These are phyloP conservation scores for Cystobasidium sp. DNA, from an alignment of 1,284 basidiomycete genomes.

Conservation along the genomic window DNA sequence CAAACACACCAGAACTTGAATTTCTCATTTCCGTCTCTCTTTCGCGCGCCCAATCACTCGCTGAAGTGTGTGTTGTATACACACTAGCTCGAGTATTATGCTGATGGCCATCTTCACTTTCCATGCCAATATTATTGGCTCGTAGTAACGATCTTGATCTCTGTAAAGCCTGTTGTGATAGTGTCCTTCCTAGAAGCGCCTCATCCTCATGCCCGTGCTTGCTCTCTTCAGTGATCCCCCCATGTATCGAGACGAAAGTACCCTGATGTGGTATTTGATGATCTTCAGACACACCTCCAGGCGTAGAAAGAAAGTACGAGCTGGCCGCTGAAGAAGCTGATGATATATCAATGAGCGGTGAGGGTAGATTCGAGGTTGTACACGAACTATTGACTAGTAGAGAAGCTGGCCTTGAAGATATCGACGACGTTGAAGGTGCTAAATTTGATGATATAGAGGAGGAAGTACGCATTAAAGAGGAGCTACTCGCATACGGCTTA, in stretches of 20 bases:
- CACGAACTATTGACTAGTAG: neutral
- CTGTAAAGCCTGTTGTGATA: neutral
- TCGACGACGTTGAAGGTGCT: neutral
- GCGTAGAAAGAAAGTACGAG: conserved; percentile 6
- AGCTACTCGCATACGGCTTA: no score
- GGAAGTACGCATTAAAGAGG: neutral
- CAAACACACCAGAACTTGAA: conserved; percentile 27
- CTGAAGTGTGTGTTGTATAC: conserved; percentile 27
- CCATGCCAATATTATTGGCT: neutral
- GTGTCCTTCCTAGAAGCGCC: neutral
- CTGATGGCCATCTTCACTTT: neutral
- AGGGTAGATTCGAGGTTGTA: neutral
- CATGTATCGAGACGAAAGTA: neutral
- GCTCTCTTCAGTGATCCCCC: neutral
- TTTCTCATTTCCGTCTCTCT: conserved; percentile 29
- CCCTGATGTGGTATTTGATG: neutral
- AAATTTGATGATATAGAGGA: neutral
- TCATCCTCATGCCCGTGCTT: neutral
- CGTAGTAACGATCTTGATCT: neutral
- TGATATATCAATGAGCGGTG: conserved; percentile 4
- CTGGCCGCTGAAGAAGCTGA: neutral
- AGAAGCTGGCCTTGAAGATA: neutral
- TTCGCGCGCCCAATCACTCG: conserved; percentile 27
- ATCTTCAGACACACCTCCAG: neutral
- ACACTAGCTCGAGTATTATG: neutral